Evolutionary conservation across 2,329 filamentous ascomycete species (phyloP).

Genomic region (Phyllosticta ampelicida): DNA sequence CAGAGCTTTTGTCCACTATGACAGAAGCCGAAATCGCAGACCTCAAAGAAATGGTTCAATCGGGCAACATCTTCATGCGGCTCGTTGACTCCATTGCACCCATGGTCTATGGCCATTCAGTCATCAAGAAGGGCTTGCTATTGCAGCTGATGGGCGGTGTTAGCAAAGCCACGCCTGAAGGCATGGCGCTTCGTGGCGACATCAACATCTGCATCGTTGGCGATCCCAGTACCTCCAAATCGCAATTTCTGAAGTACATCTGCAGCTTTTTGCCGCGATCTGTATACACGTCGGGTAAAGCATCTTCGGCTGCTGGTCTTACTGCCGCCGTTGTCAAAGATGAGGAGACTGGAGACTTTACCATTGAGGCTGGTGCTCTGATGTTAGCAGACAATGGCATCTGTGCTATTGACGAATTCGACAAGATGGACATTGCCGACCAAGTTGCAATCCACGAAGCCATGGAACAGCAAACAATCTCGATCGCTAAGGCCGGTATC

Average conservation of each 20-base stretch:
- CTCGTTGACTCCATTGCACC: constrained; percentile 90
- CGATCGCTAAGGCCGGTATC: constrained; percentile 95
- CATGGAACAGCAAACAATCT: constrained; percentile 99
- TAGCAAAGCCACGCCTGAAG: constrained; percentile 80
- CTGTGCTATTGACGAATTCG: constrained; percentile 97
- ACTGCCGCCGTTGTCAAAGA: constrained; percentile 96
- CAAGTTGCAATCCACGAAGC: constrained; percentile 99
- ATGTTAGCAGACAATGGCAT: constrained; percentile 97
- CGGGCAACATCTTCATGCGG: constrained; percentile 86
- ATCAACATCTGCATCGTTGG: constrained; percentile 99
- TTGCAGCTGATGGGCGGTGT: constrained; percentile 95
- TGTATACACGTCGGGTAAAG: constrained; percentile 96
- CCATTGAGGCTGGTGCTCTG: constrained; percentile 92
- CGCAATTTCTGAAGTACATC: constrained; percentile 96
- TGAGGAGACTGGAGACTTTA: constrained; percentile 96
- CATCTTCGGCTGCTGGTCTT: constrained; percentile 91
- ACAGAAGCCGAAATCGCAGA: constrained; percentile 84
- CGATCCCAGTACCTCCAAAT: constrained; percentile 94
- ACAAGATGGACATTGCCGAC: constrained; percentile 98
- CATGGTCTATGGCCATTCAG: constrained; percentile 93
- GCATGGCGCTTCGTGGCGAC: constrained; percentile 90
- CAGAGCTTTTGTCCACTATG: constrained; percentile 76
- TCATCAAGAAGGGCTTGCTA: constrained; percentile 93
- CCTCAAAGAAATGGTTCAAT: constrained; percentile 85
- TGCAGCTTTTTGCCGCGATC: constrained; percentile 93